These are phyloP conservation scores for Tylopilus sp. DNA, from an alignment of 1,284 basidiomycete genomes.

Conservation along the genomic window DNA sequence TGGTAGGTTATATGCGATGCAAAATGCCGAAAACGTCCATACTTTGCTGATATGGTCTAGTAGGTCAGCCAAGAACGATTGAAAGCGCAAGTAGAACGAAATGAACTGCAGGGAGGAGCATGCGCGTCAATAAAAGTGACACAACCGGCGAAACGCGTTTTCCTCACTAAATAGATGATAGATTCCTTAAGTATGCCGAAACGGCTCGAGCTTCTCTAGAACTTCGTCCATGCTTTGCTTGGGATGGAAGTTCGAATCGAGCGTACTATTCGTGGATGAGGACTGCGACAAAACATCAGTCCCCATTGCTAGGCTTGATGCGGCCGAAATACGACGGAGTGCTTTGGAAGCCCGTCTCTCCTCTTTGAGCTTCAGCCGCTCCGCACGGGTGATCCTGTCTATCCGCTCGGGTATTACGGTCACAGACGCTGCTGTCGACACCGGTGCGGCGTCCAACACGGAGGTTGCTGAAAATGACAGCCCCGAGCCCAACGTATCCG, in stretches of 20 bases:
- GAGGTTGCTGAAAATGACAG: slow-evolving; percentile 18
- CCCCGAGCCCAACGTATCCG: slow-evolving; percentile 11
- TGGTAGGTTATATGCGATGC: slow-evolving; percentile 24
- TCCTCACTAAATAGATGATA: slow-evolving; percentile 17
- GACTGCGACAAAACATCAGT: slow-evolving; percentile 19
- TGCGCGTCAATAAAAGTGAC: slow-evolving; percentile 9
- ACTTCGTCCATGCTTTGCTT: slow-evolving; percentile 37
- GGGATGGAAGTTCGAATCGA: slow-evolving; percentile 35
- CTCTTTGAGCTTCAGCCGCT: slow-evolving; percentile 32
- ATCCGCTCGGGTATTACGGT: slow-evolving; percentile 31
- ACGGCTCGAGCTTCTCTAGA: slow-evolving; percentile 37
- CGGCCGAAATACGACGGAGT: slow-evolving; percentile 37
- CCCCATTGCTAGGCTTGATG: slow-evolving; percentile 24
- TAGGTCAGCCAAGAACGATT: slow-evolving; percentile 13
- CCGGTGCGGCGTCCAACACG: slow-evolving; percentile 13
- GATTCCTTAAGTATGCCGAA: slow-evolving; percentile 28
- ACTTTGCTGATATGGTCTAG: slow-evolving; percentile 10
- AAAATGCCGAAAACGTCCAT: slow-evolving; percentile 24
- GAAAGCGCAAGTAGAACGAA: slow-evolving; percentile 9
- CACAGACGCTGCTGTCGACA: slow-evolving; percentile 18
- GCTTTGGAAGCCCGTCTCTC: slow-evolving; percentile 36
- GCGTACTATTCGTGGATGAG: slow-evolving; percentile 21
- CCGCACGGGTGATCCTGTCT: slow-evolving; percentile 26
- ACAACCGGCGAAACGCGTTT: neutral
- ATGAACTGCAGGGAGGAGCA: slow-evolving; percentile 10